Conservation (phyloP, 177 flowering plant genomes). For the Vitis hybrid region DNA sequence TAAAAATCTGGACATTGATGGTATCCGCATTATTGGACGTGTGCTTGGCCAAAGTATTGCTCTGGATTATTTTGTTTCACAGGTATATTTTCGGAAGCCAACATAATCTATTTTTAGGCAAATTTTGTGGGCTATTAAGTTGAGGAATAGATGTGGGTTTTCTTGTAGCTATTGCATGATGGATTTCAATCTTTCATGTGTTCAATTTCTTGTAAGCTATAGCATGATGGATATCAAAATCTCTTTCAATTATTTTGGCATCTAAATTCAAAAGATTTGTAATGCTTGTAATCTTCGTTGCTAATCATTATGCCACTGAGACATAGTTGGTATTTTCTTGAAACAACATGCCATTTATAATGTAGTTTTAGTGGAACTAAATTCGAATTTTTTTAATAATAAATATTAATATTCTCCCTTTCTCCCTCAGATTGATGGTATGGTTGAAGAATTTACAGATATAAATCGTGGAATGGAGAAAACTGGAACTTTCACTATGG, state of each 20-base stretch:
- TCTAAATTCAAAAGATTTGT: not conserved
- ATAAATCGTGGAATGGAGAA: constrained; percentile 90
- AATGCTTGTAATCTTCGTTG: not conserved
- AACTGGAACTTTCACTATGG: constrained; percentile 86
- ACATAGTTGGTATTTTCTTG: not conserved
- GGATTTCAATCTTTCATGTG: too few relatives aligned
- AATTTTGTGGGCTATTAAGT: not conserved
- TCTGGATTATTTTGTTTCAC: constrained; percentile 84
- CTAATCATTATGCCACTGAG: not conserved
- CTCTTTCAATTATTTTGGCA: too few relatives aligned
- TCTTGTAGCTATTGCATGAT: not conserved
- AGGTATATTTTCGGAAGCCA: constrained; percentile 38
- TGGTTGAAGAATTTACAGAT: constrained; percentile 79
- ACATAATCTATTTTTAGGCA: not conserved
- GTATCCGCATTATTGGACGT: constrained; percentile 78
- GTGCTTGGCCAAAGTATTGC: constrained; percentile 97
- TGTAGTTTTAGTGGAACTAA: not conserved
- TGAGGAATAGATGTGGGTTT: constrained; percentile 2
- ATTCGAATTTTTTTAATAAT: not conserved
- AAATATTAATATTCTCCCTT: not conserved
- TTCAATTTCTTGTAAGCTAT: too few relatives aligned
- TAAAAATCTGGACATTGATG: constrained; percentile 65
- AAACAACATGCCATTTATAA: not conserved
- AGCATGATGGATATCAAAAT: too few relatives aligned
- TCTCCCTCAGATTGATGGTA: constrained; percentile 67